These are phyloP conservation scores for Abrus pulchellus DNA, from an alignment of 306 rosid species.

Conservation along the genomic window DNA sequence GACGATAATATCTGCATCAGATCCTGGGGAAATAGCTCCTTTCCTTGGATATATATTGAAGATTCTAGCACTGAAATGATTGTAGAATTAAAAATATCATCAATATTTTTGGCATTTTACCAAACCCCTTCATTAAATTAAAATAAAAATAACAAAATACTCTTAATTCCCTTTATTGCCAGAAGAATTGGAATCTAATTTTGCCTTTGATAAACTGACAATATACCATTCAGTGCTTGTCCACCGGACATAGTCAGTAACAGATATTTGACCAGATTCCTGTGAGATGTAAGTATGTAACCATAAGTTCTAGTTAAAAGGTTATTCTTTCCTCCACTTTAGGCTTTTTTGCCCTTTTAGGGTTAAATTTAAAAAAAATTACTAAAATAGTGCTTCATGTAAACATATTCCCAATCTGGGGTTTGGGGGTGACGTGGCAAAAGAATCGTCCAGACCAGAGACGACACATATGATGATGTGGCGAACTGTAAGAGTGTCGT, in stretches of 20 bases:
- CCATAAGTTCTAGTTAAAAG: conserved; percentile 37
- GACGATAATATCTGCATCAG: conserved; percentile 96
- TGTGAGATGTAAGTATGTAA: conserved; percentile 42
- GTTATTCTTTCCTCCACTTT: conserved; percentile 29
- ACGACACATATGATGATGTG: too few species aligned
- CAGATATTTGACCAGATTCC: conserved; percentile 96
- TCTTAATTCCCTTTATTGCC: conserved; percentile 20
- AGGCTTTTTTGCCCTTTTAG: too few species aligned
- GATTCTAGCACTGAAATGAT: conserved; percentile 77
- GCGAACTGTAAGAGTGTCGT: too few species aligned
- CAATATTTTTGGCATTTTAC: conserved; percentile 26
- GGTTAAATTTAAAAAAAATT: too few species aligned
- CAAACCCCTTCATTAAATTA: neutral
- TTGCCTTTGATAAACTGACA: conserved; percentile 29
- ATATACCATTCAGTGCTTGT: conserved; percentile 91
- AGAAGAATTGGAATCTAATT: conserved; percentile 9
- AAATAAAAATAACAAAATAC: neutral
- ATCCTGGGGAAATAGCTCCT: conserved; percentile 68
- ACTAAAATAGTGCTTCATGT: too few species aligned
- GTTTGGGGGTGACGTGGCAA: too few species aligned
- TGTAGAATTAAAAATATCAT: conserved; percentile 27
- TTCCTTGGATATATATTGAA: conserved; percentile 93
- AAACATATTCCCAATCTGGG: too few species aligned
- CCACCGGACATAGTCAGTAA: conserved; percentile 79
- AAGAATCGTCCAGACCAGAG: too few species aligned